These are phyloP conservation scores for Lactarius deliciosus DNA, from an alignment of 768 basidiomycete species.

Conservation along the genomic window DNA sequence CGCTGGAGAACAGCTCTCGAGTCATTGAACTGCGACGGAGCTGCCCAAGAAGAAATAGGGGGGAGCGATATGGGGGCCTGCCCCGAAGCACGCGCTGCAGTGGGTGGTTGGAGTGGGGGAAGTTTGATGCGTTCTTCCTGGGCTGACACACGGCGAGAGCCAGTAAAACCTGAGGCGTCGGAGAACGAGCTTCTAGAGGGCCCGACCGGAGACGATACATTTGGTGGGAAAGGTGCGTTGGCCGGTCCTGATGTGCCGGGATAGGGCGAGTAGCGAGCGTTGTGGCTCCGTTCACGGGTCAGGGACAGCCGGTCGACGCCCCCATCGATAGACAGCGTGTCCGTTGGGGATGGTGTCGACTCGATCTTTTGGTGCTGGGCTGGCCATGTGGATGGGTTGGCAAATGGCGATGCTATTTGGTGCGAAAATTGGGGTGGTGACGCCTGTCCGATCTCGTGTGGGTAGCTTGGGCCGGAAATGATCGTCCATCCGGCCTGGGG, in stretches of 20 bases:
- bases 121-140: slow-evolving; percentile 41
- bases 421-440: slow-evolving; percentile 15
- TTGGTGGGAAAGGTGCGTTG: slow-evolving; percentile 32
- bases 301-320: slow-evolving; percentile 36
- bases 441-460: slow-evolving; percentile 19
- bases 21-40: slow-evolving; percentile 22
- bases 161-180: slow-evolving; percentile 21
- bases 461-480: slow-evolving; percentile 27
- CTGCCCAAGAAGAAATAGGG: slow-evolving; percentile 49
- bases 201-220: slow-evolving; percentile 37
- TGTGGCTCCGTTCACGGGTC: slow-evolving; percentile 33
- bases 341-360: slow-evolving; percentile 23
- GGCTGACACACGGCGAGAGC: slow-evolving; percentile 22
- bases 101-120: slow-evolving; percentile 44
- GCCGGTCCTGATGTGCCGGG: slow-evolving; percentile 37
- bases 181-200: slow-evolving; percentile 40
- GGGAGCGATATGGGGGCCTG: slow-evolving; percentile 55
- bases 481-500: slow-evolving; percentile 29
- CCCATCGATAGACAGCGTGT: slow-evolving; percentile 30
- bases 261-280: slow-evolving; percentile 48
- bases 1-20: slow-evolving; percentile 28
- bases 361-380: slow-evolving; percentile 11
- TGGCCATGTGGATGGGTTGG: slow-evolving; percentile 16
- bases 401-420: slow-evolving; percentile 11
- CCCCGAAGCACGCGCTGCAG: slow-evolving; percentile 33